A percentile compares a stretch with the other conserved stretches of the same genome.
Conservation (phyloP, 768 basidiomycete genomes). For the Steccherinum ochraceum region DNA sequence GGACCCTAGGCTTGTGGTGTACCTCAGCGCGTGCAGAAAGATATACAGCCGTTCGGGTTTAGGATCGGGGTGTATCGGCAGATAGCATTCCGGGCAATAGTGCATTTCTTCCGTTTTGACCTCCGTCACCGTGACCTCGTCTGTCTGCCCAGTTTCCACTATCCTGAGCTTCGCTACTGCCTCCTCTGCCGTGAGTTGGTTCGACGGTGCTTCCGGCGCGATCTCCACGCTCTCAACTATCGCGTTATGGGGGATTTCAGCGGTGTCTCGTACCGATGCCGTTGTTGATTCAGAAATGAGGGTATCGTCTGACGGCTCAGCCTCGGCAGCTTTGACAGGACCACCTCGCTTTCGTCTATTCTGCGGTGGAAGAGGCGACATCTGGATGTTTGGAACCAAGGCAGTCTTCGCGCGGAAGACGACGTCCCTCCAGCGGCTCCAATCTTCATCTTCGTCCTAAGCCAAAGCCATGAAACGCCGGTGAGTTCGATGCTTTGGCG, state of each 20-base stretch:
- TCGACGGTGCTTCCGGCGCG: background rate
- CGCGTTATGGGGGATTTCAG: constrained; percentile 12
- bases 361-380: constrained; percentile 51
- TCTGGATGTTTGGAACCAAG: constrained; percentile 32
- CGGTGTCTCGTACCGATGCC: background rate
- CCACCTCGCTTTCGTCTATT: constrained; percentile 58
- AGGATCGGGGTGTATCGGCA: constrained; percentile 91
- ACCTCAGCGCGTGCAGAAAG: constrained; percentile 87
- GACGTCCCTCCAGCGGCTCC: constrained; percentile 83
- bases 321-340: constrained; percentile 20
- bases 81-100: constrained; percentile 88
- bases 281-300: background rate
- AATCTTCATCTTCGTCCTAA: constrained; percentile 83
- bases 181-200: constrained; percentile 43
- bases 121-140: background rate
- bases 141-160: background rate
- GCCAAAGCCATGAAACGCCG: background rate
- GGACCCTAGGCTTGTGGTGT: constrained; percentile 74
- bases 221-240: background rate
- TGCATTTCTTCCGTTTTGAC: constrained; percentile 24
- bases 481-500: background rate
- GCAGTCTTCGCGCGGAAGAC: constrained; percentile 71
- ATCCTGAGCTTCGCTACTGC: constrained; percentile 29
- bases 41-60: constrained; percentile 90
- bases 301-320: background rate